Evolutionary conservation across 2,329 filamentous ascomycete genomes (phyloP).

Genomic region (Aspergillus texensis): DNA sequence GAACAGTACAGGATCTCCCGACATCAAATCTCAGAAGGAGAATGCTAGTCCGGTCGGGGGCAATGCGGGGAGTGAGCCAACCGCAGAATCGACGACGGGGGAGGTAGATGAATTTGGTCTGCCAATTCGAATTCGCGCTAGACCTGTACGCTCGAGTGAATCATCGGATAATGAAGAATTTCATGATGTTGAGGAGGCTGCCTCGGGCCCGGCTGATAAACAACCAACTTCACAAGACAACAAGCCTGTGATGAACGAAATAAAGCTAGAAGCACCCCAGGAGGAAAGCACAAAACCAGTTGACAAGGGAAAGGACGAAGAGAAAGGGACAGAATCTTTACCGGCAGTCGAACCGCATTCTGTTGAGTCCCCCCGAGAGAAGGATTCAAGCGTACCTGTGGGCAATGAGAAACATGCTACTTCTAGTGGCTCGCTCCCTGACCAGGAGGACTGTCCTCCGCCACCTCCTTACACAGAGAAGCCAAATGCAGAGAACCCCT

Average conservation of each 20-base stretch:
- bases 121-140: constrained; percentile 35
- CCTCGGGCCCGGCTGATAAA: neutral
- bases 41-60: constrained; percentile 13
- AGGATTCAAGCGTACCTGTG: neutral
- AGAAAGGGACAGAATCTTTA: constrained; percentile 9
- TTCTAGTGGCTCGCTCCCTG: neutral
- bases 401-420: constrained; percentile 9
- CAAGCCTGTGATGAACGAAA: neutral
- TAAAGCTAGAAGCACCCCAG: neutral
- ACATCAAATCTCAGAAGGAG: constrained; percentile 20
- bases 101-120: constrained; percentile 45
- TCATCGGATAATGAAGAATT: constrained; percentile 21
- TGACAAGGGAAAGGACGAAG: constrained; percentile 1
- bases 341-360: constrained; percentile 3
- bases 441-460: constrained; percentile 12
- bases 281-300: neutral
- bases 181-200: constrained; percentile 24
- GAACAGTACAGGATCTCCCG: constrained; percentile 11
- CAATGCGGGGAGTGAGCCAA: constrained; percentile 8
- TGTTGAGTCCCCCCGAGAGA: constrained; percentile 4
- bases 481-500: constrained; percentile 9
- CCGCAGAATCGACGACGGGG: constrained; percentile 17
- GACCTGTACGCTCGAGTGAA: constrained; percentile 19
- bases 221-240: constrained; percentile 1
- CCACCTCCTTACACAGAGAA: constrained; percentile 22